Base-by-base conservation (phyloP, 2,329 filamentous ascomycete genomes). In the Hypoxylon sp. region DNA sequence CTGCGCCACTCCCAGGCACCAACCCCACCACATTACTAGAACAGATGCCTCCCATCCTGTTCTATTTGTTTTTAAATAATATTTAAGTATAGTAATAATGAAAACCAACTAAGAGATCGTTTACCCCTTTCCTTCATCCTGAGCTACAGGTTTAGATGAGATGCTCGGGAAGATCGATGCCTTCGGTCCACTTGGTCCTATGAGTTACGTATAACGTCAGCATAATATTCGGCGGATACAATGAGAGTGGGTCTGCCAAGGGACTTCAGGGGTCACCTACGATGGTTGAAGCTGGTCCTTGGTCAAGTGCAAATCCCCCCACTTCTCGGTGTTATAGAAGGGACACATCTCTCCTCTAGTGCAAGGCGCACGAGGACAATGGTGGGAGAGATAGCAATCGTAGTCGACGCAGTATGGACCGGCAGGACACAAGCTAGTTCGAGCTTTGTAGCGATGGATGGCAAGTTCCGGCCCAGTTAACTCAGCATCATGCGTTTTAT, bases 141-240 rank as follows among this genome's bases (percentile, higher is more conserved):
- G 58, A 17, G 25, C 23, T 23, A 13, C 1, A n/a, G 34, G 6
- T 34, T 53, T 51, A 65, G 32, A 89, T 87, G 87, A 87, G 89
- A 69, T 91, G 88, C 85, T 87, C 91, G 30, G 89, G 89, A 17
- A 76, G 72, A 23, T 74, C 71, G 17, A 36, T 60, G 25, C 74
- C 75, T 59, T 77, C 74, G 2, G 71, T 73, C 76, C 76, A 78
- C 67, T 69, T 74, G 25, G 71, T 75, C 28, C 76, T 77, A 32
- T 60, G 36, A 19, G 52, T 30, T 41, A 9, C 25, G 48, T 50
- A 28, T 38, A 25, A 58, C 51, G 58, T 74, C 49, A 74, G 68
- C 28, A 51, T 34, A 23, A 7, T 60, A 14, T n/a, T 25, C 11
- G 30, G 23, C 9, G 11, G 17, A 6, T 30, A 41, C 14, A 21